A percentile compares a stretch with the other conserved stretches of the same genome.
Evolutionary conservation across 2,329 filamentous ascomycete species (phyloP).

Genomic region (Curvularia verruculosa): DNA sequence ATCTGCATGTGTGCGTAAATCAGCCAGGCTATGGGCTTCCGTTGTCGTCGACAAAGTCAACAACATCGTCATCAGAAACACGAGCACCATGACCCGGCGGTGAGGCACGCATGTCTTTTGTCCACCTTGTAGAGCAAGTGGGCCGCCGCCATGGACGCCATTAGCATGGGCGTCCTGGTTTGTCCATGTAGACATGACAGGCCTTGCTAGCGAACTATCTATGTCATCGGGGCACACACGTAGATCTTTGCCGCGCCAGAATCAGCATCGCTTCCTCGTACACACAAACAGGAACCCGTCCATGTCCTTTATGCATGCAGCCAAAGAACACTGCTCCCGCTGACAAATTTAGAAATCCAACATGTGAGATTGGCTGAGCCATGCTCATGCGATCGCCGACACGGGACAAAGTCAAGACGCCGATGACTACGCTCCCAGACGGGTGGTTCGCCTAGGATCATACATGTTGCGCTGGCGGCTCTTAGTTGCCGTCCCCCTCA

Average conservation of each 20-base stretch:
- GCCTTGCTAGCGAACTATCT: background rate
- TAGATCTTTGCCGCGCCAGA: background rate
- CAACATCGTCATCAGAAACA: background rate
- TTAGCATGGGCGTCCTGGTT: slow-evolving; percentile 3
- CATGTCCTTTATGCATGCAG: background rate
- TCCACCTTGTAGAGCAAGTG: background rate
- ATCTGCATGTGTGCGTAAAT: background rate
- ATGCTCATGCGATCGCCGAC: slow-evolving; percentile 9
- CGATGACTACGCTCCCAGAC: slow-evolving; percentile 18
- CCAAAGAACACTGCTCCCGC: background rate
- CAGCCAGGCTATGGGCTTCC: background rate
- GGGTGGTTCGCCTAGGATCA: slow-evolving; percentile 28
- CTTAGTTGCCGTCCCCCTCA: slow-evolving; percentile 27
- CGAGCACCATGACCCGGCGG: background rate
- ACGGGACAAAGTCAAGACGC: slow-evolving; percentile 10
- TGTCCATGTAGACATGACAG: background rate
- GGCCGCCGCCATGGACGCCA: background rate
- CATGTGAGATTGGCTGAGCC: slow-evolving; percentile 1
- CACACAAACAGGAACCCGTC: background rate
- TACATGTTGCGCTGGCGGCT: slow-evolving; percentile 18
- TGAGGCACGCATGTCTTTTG: background rate
- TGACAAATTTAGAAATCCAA: background rate
- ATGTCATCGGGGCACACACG: slow-evolving; percentile 1
- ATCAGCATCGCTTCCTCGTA: background rate
- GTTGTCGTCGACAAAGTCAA: no score